These are phyloP conservation scores for Aphanocladium album DNA, from an alignment of 2,329 filamentous ascomycete genomes.

Conservation along the genomic window DNA sequence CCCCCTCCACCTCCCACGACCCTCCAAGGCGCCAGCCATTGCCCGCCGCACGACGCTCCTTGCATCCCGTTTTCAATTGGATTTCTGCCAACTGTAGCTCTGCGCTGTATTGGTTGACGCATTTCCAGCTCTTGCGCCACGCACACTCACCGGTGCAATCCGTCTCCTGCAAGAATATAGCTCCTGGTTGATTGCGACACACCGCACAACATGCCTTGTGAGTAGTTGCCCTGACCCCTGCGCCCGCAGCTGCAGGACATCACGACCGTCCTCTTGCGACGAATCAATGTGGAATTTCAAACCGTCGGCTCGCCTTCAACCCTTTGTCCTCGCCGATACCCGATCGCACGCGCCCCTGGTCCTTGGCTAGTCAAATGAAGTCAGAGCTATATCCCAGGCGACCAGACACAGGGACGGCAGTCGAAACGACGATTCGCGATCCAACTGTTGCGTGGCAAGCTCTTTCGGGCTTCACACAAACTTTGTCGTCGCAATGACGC, in stretches of 20 bases:
- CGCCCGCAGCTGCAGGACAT: not conserved
- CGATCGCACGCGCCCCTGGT: not conserved
- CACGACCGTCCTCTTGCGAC: not conserved
- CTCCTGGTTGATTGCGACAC: not conserved
- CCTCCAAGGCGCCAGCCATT: not conserved
- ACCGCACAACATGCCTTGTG: slow-evolving; percentile 12
- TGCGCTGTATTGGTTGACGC: not conserved
- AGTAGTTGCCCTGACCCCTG: not conserved
- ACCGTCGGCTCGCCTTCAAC: not conserved
- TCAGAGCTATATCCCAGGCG: not conserved
- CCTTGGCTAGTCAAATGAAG: not conserved
- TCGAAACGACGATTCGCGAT: not conserved
- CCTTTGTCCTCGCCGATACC: not conserved
- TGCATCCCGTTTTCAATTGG: not conserved
- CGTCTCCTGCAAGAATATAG: not conserved
- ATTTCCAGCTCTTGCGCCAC: not conserved
- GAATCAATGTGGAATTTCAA: not conserved
- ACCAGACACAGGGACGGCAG: not conserved
- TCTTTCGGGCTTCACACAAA: no score
- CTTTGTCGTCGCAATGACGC: not conserved
- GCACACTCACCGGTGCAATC: not conserved
- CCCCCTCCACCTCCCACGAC: not conserved
- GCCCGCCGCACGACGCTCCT: not conserved
- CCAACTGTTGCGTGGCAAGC: no score
- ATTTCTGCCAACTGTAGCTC: not conserved